Evolutionary conservation across 257 asterid species (phyloP), one percentile per base, ranked within the genome.

Genomic region (Echites panduratus): DNA sequence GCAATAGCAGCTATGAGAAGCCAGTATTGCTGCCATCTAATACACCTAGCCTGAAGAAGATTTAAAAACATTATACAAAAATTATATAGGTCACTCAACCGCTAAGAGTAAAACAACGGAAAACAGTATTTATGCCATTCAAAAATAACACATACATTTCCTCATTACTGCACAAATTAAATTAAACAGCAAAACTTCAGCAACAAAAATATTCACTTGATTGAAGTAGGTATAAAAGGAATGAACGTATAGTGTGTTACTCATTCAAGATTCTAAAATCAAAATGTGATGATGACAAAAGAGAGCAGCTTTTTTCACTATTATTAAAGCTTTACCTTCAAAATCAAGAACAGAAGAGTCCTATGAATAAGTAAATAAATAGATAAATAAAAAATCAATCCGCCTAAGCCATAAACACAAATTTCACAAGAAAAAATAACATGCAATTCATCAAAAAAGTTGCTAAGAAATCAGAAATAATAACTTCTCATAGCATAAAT

Each of bases 1-100:
- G 85, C 93, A 89, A 84, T 79, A 85, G 68, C 88, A 85, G 84
- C 91, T 83, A 63, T 82, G 81, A 10, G 93, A 89, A 81, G 96
- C 95, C 77, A 90, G 83, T 70, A 85, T 82, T 70, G 87, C 88
- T 71, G 88, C 89, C 97, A 93, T 89, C 75, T 49, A 38, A 66
- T 74, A 50, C 54, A 40, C 49, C 68, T 54, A 52, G 62, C 89
- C 96, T 81, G 82, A 72, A 76, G 40, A 76, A 54, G 22, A 29
- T 2, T 17, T 4, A 32, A 29, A 61, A 4, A 1, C 1, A 13
- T 16, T 1, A 35, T 14, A 5, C 7, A 53, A 24, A 13, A 38
- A 22, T n/a, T n/a, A 1, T 6, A 19, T 14, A 61, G 9, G 32
- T 61, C 11, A 11, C 20, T 16, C 45, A n/a, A 40, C n/a, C n/a